These are phyloP conservation scores for Leccinum disarticulatum DNA, from an alignment of 768 basidiomycete genomes.

Conservation along the genomic window DNA sequence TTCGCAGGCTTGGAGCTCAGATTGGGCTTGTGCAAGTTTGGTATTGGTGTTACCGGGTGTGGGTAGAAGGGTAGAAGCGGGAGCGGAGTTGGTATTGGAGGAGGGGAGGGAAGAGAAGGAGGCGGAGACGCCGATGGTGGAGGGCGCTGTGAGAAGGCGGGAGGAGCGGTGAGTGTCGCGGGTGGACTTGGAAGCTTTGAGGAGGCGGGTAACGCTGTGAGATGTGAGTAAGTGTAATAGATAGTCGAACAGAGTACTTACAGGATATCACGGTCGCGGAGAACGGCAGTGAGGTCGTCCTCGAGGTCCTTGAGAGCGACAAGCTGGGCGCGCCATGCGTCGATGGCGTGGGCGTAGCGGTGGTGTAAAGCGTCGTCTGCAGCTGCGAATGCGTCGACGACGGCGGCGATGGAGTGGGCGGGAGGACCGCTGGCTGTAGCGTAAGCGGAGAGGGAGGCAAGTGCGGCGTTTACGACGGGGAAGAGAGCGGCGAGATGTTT, in stretches of 20 bases:
- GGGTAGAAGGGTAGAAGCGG: not conserved
- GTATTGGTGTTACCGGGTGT: slow-evolving; percentile 22
- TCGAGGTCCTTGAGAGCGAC: slow-evolving; percentile 62
- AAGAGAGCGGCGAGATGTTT: slow-evolving; percentile 60
- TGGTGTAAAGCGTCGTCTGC: slow-evolving; percentile 66
- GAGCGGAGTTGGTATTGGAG: slow-evolving; percentile 25
- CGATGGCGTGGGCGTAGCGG: slow-evolving; percentile 57
- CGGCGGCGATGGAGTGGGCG: slow-evolving; percentile 31
- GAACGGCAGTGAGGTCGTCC: slow-evolving; percentile 67
- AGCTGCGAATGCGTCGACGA: slow-evolving; percentile 56
- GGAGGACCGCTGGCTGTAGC: slow-evolving; percentile 56
- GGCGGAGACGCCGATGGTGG: slow-evolving; percentile 38
- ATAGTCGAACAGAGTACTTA: no score
- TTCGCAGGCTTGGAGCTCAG: slow-evolving; percentile 83
- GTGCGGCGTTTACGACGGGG: slow-evolving; percentile 56
- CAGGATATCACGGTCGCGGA: slow-evolving; percentile 78
- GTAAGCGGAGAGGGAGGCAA: slow-evolving; percentile 65
- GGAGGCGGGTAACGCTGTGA: slow-evolving; percentile 69
- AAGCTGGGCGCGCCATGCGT: slow-evolving; percentile 65
- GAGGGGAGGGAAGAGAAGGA: slow-evolving; percentile 45
- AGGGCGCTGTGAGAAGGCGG: slow-evolving; percentile 11
- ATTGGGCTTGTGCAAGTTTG: slow-evolving; percentile 66
- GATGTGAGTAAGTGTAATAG: no score
- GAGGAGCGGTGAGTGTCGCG: slow-evolving; percentile 40
- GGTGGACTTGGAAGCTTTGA: slow-evolving; percentile 68